Evolutionary conservation across 1,284 basidiomycete genomes (phyloP).

Genomic region (Ustilago nuda): DNA sequence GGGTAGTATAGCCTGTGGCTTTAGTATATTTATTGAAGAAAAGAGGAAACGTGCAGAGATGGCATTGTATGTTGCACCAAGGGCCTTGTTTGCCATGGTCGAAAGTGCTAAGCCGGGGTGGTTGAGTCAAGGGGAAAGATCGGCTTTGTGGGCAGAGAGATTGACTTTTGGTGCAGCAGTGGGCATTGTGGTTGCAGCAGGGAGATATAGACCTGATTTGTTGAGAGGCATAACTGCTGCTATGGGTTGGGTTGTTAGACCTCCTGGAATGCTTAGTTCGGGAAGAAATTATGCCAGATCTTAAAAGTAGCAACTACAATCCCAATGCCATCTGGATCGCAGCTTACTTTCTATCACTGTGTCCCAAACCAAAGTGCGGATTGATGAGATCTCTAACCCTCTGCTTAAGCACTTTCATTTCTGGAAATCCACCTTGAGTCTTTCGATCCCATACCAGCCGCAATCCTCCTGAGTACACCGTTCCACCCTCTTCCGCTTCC

Average conservation of each 20-base stretch:
- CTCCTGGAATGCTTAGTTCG: slow-evolving; percentile 6
- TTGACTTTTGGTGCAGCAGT: slow-evolving; percentile 53
- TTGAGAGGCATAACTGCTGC: slow-evolving; percentile 55
- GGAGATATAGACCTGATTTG: slow-evolving; percentile 54
- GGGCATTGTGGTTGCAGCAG: slow-evolving; percentile 54
- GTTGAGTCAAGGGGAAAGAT: slow-evolving; percentile 45
- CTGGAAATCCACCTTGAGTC: slow-evolving; percentile 25
- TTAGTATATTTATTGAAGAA: slow-evolving; percentile 69
- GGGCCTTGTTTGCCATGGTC: slow-evolving; percentile 66
- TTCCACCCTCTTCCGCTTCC: neutral
- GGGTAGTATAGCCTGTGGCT: slow-evolving; percentile 55
- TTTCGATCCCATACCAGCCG: slow-evolving; percentile 37
- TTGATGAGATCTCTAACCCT: slow-evolving; percentile 29
- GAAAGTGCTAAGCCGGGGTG: slow-evolving; percentile 58
- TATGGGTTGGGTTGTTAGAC: slow-evolving; percentile 57
- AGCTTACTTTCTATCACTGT: slow-evolving; percentile 26
- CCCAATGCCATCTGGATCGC: neutral
- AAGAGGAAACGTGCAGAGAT: slow-evolving; percentile 69
- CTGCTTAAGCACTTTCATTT: slow-evolving; percentile 38
- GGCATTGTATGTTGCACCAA: slow-evolving; percentile 70
- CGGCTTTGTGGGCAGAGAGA: slow-evolving; percentile 57
- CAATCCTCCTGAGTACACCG: neutral
- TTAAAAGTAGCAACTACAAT: neutral
- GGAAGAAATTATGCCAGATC: slow-evolving; percentile 38
- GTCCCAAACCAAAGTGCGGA: slow-evolving; percentile 19